Base-by-base conservation (phyloP, 441 rosid genomes). In the Populus hybrid region DNA sequence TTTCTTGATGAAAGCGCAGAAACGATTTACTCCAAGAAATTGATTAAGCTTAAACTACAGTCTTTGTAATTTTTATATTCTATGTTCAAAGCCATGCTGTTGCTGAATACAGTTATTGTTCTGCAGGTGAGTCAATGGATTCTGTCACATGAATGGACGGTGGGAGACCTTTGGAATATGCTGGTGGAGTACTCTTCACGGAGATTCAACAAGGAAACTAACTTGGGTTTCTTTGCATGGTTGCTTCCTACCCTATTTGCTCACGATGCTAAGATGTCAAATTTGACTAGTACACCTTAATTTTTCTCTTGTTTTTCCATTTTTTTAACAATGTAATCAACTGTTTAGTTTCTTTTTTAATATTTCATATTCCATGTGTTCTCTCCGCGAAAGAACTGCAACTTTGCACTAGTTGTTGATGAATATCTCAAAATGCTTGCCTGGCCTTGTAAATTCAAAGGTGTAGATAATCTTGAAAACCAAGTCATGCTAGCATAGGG, bases 121-220 rank as follows among this genome's bases (percentile, higher is more conserved):
- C 42, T 77, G 79, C 93, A 92, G 98, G 95, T 90, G 82, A 90
- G 83, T 70, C 75, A 73, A 77, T 92, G 99, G 99, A 91, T 96
- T 77, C 70, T 85, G 81, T 75, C 76, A 59, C 98, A 96, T 67
- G 84, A 84, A 77, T 96, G 99, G 99, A 92, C 94, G 9, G 98
- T 96, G 14, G 99, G 97, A 83, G 98, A 96, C 73, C 94, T 96
- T 38, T 93, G 99, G 97, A 85, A 83, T 83, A 86, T 94, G 93
- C 21, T 96, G 90, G 82, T 81, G 18, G 96, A 93, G 85, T 94
- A 93, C 79, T 89, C 97, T 18, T 82, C 84, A 9, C 94, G 90
- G 77, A 88, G 95, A 85, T 79, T 81, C 32, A 83, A 83, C 70
- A 88, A 76, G 79, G 87, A 85, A 78, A 90, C 94, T 14, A 70